Conservation (phyloP, 2,329 filamentous ascomycete species). For the Pseudocercospora ulei region DNA sequence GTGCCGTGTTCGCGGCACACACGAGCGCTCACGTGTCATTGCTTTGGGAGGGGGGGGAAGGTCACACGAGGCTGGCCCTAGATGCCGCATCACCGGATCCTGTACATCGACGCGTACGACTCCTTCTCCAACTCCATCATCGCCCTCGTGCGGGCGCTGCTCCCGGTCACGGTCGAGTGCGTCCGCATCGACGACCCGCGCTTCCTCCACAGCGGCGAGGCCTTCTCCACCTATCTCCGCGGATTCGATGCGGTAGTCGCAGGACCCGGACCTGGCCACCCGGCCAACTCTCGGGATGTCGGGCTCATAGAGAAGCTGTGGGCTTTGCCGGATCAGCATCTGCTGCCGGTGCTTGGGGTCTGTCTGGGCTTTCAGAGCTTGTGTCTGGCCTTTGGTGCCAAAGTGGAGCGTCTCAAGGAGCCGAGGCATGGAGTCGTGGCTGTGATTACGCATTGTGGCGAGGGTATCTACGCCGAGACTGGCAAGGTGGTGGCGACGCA, state of each 20-base stretch:
- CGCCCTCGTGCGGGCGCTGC: slow-evolving; percentile 60
- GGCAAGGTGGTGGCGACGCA: slow-evolving; percentile 59
- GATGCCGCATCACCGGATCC: slow-evolving; percentile 40
- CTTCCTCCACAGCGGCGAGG: slow-evolving; percentile 33
- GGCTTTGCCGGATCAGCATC: slow-evolving; percentile 49
- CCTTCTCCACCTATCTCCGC: slow-evolving; percentile 41
- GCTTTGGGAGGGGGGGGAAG: no score
- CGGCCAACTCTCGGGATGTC: slow-evolving; percentile 61
- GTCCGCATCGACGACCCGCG: slow-evolving; percentile 55
- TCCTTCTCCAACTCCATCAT: slow-evolving; percentile 96
- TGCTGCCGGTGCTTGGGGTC: slow-evolving; percentile 73
- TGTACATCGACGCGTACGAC: slow-evolving; percentile 93
- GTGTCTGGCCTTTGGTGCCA: slow-evolving; percentile 56
- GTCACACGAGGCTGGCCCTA: slow-evolving; percentile 13
- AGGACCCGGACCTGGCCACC: slow-evolving; percentile 81
- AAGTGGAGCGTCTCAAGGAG: slow-evolving; percentile 55
- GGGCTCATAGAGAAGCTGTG: slow-evolving; percentile 73
- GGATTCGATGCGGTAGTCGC: slow-evolving; percentile 77
- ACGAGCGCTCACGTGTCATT: no score
- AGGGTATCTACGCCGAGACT: slow-evolving; percentile 57
- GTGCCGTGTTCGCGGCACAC: no score
- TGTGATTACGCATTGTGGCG: slow-evolving; percentile 50
- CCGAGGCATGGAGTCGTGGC: slow-evolving; percentile 77
- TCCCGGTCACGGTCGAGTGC: slow-evolving; percentile 51
- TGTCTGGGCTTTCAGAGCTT: slow-evolving; percentile 85